Percentiles rank a stretch among this genome's conserved stretches.
These are phyloP conservation scores for Wickerhamomyces xylosicus DNA, from an alignment of 805 yeast species.

Conservation along the genomic window DNA sequence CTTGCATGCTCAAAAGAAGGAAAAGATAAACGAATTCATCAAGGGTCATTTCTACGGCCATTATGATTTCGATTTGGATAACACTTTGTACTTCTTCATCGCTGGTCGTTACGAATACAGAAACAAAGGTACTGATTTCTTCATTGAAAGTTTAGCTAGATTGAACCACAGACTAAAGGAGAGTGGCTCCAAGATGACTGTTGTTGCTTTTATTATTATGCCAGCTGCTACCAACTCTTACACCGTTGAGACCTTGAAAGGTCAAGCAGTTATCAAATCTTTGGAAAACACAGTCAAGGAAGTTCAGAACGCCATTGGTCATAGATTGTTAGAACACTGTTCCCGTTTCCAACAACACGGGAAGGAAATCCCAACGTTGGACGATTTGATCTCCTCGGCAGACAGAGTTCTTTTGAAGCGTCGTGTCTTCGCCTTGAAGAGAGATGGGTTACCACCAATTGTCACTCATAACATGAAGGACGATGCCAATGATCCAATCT, in stretches of 20 bases:
- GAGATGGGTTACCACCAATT: constrained; percentile 86
- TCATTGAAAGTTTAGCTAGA: constrained; percentile 85
- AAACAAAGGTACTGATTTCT: constrained; percentile 94
- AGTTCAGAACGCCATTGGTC: constrained; percentile 79
- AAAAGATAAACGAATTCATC: constrained; percentile 85
- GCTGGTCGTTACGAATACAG: constrained; percentile 97
- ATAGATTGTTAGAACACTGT: constrained; percentile 83
- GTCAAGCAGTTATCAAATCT: constrained; percentile 92
- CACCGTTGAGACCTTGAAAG: constrained; percentile 90
- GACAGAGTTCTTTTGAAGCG: constrained; percentile 86
- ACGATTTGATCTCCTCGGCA: constrained; percentile 74
- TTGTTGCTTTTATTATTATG: constrained; percentile 96
- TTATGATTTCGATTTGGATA: constrained; percentile 87
- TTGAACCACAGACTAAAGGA: constrained; percentile 80
- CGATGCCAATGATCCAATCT: constrained; percentile 82
- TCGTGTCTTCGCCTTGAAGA: constrained; percentile 84
- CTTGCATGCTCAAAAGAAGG: constrained; percentile 85
- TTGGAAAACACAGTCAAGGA: constrained; percentile 82
- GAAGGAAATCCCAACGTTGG: constrained; percentile 64
- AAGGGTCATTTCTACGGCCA: constrained; percentile 97
- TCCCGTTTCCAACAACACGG: constrained; percentile 53
- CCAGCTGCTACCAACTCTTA: constrained; percentile 92
- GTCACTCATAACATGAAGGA: constrained; percentile 96
- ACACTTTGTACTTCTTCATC: constrained; percentile 89
- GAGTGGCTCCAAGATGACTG: constrained; percentile 77